Evolutionary conservation across 1,139 yeast genomes (phyloP), one percentile per base, ranked within the genome.

Genomic region (Yamadazyma buinensis): DNA sequence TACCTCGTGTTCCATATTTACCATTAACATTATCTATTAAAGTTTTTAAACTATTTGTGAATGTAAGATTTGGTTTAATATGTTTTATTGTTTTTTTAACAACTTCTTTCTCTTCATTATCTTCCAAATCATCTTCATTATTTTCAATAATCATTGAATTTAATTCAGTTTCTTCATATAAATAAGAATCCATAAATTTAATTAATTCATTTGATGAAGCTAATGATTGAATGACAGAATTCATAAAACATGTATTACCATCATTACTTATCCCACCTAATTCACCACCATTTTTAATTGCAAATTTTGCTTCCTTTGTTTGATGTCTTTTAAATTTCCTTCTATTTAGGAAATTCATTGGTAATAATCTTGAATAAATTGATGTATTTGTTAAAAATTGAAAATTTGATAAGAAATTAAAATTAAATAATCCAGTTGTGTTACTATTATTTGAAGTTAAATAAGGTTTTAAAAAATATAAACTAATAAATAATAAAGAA

Each of bases 171-270:
- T 55, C 58, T 15, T 53, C 39, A 41, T 59, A 57, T 11, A 70
- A 46, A 41, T 66, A 69, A 5, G 66, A 58, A 33, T 77, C 76
- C 37, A 85, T 64, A 49, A 83, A 85, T 21, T 65, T 63, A 24
- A 71, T 46, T 22, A 88, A 61, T 33, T 80, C 77, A 24, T 72
- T 67, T 1, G 94, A 81, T 0, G 95, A 82, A 0, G 95, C 90
- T 43, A 88, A 63, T 11, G 87, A 75, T 57, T 88, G 97, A 25
- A 88, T 64, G 1, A 88, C 95, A 15, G 88, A 80, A 57, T 88
- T 88, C 95, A 88, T 87, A 49, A 88, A 88, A 55, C 97, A 88
- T 0, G 95, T 86, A 51, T 88, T 88, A 11, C 96, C 96, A 45
- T 87, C 96, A 56, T 88, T 88, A 42, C 77, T 73, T 28, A 88